Percentiles rank a stretch among this genome's conserved stretches.
Conservation (phyloP, 2,329 filamentous ascomycete genomes). For the Nannizziopsis arthrosporioides region DNA sequence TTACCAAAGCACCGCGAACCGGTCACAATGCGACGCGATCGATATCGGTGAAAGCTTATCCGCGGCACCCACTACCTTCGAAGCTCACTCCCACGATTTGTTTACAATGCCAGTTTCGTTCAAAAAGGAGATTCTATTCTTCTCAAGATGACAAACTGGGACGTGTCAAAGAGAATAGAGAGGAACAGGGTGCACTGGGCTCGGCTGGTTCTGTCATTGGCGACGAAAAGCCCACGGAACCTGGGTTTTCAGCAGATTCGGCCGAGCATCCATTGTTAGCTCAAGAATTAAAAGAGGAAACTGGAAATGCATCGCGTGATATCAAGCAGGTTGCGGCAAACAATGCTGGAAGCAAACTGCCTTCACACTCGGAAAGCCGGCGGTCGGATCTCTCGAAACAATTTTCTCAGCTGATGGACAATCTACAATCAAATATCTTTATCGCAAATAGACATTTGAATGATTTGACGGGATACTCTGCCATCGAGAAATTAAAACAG, state of each 20-base stretch:
- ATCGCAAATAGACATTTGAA: conserved; percentile 81
- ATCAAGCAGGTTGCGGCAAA: neutral
- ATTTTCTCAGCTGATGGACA: conserved; percentile 71
- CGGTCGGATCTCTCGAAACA: conserved; percentile 48
- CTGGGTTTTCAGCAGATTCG: neutral
- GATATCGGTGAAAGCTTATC: neutral
- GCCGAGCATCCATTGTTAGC: neutral
- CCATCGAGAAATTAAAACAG: conserved; percentile 73
- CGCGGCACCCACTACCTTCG: neutral
- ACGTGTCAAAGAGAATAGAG: conserved; percentile 2
- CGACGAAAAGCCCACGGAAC: neutral
- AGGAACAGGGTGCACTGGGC: neutral
- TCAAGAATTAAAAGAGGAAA: neutral
- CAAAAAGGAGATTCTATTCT: conserved; percentile 21
- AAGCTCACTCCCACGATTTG: conserved; percentile 26
- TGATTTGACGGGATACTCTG: conserved; percentile 84
- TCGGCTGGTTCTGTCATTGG: neutral
- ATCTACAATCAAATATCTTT: conserved; percentile 72
- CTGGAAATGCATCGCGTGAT: neutral
- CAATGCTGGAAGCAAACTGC: conserved; percentile 25
- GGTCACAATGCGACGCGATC: neutral
- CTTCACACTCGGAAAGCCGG: conserved; percentile 42
- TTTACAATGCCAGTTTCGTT: conserved; percentile 33
- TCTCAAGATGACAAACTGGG: conserved; percentile 17
- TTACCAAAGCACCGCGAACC: conserved; percentile 18